Percentiles rank a stretch among this genome's conserved stretches.
phyloP scores from a whole-genome alignment of 495 filamentous ascomycete species.

The Penicillium crystallinum region DNA sequence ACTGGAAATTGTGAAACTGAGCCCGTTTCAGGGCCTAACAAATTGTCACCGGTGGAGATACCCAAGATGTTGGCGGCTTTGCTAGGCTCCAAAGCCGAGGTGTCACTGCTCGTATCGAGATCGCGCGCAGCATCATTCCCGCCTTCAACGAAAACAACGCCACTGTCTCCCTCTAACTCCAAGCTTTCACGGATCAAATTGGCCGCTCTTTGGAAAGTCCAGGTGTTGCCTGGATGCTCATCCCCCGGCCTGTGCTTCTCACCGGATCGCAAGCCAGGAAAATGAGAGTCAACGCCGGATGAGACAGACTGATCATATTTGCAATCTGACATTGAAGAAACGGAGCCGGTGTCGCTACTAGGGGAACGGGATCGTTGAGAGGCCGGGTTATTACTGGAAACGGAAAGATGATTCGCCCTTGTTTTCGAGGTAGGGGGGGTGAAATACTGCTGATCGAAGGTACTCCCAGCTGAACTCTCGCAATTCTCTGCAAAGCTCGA shows the following conservation, averaged over 20 bases:
- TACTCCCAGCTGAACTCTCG: background rate
- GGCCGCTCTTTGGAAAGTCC: constrained; percentile 50
- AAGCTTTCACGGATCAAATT: constrained; percentile 53
- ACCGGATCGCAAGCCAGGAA: constrained; percentile 25
- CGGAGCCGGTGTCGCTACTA: constrained; percentile 22
- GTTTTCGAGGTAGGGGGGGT: background rate
- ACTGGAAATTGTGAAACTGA: constrained; percentile 21
- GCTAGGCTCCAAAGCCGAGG: constrained; percentile 16
- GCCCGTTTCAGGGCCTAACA: constrained; percentile 22
- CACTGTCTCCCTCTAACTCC: constrained; percentile 43
- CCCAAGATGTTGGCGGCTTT: constrained; percentile 27
- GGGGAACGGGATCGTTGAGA: constrained; percentile 21
- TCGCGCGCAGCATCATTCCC: constrained; percentile 19
- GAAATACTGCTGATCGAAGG: background rate
- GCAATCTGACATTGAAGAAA: constrained; percentile 19
- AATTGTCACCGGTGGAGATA: constrained; percentile 28
- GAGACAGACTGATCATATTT: constrained; percentile 19
- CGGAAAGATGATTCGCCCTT: constrained; percentile 12
- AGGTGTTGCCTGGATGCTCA: constrained; percentile 24
- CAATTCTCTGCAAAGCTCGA: constrained; percentile 26
- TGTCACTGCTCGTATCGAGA: constrained; percentile 23
- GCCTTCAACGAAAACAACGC: constrained; percentile 47
- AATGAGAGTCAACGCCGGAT: constrained; percentile 10
- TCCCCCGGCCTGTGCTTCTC: constrained; percentile 18
- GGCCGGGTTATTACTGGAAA: background rate